These are phyloP conservation scores for Yamadazyma nakazawae DNA, from an alignment of 805 yeast species.

Conservation along the genomic window DNA sequence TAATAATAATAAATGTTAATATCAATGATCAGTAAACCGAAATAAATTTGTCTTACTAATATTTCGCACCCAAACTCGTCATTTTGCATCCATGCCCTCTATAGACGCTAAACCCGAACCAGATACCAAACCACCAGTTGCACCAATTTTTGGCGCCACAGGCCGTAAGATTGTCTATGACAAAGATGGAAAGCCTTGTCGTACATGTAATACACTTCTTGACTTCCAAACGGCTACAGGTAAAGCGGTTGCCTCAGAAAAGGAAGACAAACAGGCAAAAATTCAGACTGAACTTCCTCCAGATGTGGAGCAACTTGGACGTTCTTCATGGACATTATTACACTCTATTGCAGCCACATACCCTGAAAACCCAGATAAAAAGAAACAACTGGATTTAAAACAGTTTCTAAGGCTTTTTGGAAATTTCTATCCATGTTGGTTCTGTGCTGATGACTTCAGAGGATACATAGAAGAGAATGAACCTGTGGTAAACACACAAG, in stretches of 20 bases:
- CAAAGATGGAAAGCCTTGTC: conserved; percentile 93
- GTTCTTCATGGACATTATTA: conserved; percentile 87
- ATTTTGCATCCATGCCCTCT: conserved; percentile 4
- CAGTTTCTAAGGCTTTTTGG: conserved; percentile 70
- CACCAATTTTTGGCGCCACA: conserved; percentile 40
- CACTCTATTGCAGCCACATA: conserved; percentile 89
- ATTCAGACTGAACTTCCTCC: conserved; percentile 62
- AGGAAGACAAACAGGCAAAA: conserved; percentile 29
- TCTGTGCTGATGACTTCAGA: conserved; percentile 84
- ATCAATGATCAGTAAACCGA: background rate
- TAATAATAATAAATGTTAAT: background rate
- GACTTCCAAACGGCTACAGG: conserved; percentile 70
- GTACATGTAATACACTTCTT: conserved; percentile 76
- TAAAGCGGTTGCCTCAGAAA: background rate
- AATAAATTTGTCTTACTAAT: background rate
- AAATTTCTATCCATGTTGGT: conserved; percentile 87
- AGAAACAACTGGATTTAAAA: conserved; percentile 68
- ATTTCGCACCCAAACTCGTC: conserved; percentile 5
- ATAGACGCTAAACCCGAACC: conserved; percentile 27
- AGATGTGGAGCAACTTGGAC: conserved; percentile 76
- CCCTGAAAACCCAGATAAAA: conserved; percentile 62
- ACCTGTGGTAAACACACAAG: conserved; percentile 63
- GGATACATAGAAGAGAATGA: conserved; percentile 51
- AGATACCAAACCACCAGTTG: background rate
- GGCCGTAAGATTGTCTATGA: conserved; percentile 76